Evolutionary conservation across 305 asterid genomes (phyloP).

Genomic region (Rubia balearica): DNA sequence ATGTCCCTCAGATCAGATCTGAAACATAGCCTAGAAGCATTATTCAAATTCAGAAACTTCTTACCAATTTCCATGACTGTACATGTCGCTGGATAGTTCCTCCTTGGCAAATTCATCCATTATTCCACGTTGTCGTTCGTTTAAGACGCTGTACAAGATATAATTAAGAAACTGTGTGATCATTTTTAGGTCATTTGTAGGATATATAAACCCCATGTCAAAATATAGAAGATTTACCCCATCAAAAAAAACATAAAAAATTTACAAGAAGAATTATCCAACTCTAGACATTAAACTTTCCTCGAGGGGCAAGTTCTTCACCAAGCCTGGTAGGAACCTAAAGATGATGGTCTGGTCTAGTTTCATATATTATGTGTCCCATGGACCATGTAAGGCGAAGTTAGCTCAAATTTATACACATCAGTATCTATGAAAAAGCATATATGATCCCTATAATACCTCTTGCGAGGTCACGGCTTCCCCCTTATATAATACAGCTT

Average conservation of each 20-base stretch:
- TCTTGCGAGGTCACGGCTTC: background rate
- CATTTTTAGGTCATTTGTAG: too few relatives aligned
- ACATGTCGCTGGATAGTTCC: conserved; percentile 41
- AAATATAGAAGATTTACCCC: too few relatives aligned
- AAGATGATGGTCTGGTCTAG: background rate
- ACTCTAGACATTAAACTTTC: background rate
- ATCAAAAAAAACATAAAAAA: background rate
- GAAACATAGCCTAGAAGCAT: conserved; percentile 8
- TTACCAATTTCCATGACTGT: conserved; percentile 55
- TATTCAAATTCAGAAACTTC: conserved; percentile 14
- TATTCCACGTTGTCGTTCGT: conserved; percentile 61
- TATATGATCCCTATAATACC: background rate
- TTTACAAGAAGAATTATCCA: background rate
- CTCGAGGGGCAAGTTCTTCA: background rate
- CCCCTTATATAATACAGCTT: background rate
- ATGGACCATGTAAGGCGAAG: background rate
- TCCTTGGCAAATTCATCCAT: conserved; percentile 79
- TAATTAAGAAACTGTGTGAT: background rate
- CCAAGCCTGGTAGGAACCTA: background rate
- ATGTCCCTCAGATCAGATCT: background rate
- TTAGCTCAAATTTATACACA: background rate
- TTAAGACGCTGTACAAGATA: conserved; percentile 41
- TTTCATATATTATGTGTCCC: background rate
- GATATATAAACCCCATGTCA: background rate
- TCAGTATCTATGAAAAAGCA: background rate